Evolutionary conservation across 768 basidiomycete genomes (phyloP), one percentile per base, ranked within the genome.

Genomic region (Boletus reticuloceps): DNA sequence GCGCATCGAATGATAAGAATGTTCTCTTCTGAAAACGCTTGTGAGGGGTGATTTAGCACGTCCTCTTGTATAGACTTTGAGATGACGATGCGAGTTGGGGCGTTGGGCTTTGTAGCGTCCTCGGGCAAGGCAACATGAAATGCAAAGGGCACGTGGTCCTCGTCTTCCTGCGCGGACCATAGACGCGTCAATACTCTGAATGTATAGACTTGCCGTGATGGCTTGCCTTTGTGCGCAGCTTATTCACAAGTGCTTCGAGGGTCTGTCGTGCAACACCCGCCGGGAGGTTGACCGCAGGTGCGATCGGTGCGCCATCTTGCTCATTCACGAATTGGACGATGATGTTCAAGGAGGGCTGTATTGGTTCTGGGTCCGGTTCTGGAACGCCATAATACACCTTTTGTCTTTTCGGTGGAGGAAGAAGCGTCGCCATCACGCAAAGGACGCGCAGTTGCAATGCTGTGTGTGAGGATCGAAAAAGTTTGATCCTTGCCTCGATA

Each of bases 261-360:
- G 85, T 90, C 58, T 94, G 90, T 55, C 92, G 75, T 8, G 85
- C 82, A 10, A 95, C 80, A 73, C 94, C 89, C 25, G 95, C 91
- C 13, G 94, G 95, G 46, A 98, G 73, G 70, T 84, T 93, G 67
- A 98, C 86, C 0, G 90, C 85, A 48, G 95, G 94, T 22, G 94
- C 95, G 20, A 98, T 76, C 5, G 84, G 74, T 54, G 77, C 74
- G 0, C 87, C 93, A 70, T 95, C 89, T 48, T 94, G 88, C 54
- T 95, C 91, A 4, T 88, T 89, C 27, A 94, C 86, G 69, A 98
- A 98, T 65, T 96, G 93, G 20, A 97, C 94, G 16, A 98, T 81
- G 53, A 98, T 75, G 58, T 86, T 86, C 0, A 86, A 84, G 2
- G 84, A 77, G 11, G 74, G 72, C 55, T 72, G 69, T 16, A 69